These are phyloP conservation scores for Neoboletus subvelutipes DNA, from an alignment of 768 basidiomycete species.

Conservation along the genomic window DNA sequence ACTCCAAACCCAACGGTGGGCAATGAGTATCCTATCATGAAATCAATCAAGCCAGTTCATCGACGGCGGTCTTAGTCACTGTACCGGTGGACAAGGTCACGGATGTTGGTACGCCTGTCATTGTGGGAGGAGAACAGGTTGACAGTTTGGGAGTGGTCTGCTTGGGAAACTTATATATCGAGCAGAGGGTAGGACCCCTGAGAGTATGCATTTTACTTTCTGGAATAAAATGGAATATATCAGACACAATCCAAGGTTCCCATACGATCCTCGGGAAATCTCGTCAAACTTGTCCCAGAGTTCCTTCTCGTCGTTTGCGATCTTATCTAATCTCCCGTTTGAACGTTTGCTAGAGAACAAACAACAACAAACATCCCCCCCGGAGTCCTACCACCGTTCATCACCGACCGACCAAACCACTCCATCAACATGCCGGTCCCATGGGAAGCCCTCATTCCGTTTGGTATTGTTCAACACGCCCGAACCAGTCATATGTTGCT, in stretches of 20 bases:
- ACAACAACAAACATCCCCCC: slow-evolving; percentile 21
- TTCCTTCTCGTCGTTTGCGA: neutral
- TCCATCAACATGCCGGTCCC: slow-evolving; percentile 82
- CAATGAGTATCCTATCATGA: slow-evolving; percentile 20
- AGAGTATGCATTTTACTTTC: neutral
- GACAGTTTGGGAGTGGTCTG: neutral
- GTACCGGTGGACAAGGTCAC: slow-evolving; percentile 14
- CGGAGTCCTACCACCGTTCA: neutral
- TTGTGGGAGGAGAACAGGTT: neutral
- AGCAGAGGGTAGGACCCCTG: neutral
- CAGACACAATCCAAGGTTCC: neutral
- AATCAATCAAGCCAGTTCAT: neutral
- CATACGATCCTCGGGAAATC: neutral
- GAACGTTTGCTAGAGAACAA: slow-evolving; percentile 5
- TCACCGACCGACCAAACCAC: neutral
- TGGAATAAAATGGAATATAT: neutral
- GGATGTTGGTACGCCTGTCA: slow-evolving; percentile 7
- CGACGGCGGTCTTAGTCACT: neutral
- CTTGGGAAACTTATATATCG: slow-evolving; percentile 4
- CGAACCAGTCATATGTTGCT: neutral
- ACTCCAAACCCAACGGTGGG: slow-evolving; percentile 31
- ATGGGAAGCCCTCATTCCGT: slow-evolving; percentile 96
- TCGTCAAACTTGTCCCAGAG: neutral
- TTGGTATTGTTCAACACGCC: slow-evolving; percentile 49
- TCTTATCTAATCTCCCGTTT: neutral